A percentile compares a stretch with the other conserved stretches of the same genome.
phyloP scores from a whole-genome alignment of 176 grass and related monocot species.

The Bromus sterilis region DNA sequence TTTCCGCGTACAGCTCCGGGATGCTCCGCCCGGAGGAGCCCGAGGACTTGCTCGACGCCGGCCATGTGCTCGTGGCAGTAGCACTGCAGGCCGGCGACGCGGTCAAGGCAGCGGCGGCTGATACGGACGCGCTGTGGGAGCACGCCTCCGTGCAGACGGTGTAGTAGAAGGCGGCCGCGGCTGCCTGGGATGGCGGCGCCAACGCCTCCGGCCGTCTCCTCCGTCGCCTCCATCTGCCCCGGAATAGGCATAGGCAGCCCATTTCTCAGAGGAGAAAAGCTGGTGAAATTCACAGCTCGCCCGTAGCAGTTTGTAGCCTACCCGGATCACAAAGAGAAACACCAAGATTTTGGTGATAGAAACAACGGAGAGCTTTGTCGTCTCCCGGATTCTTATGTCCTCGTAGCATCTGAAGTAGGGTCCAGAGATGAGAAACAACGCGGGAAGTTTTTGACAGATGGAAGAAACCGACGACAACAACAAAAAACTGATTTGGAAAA shows the following conservation, averaged over 20 bases:
- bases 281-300: not conserved
- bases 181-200: not conserved
- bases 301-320: not conserved
- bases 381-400: not conserved
- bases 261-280: slow-evolving; percentile 30
- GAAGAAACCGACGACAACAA: not conserved
- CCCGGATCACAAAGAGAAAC: not conserved
- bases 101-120: not conserved
- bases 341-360: not conserved
- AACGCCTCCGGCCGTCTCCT: not conserved
- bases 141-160: not conserved
- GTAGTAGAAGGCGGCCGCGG: not conserved
- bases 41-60: slow-evolving; percentile 38
- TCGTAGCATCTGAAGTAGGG: not conserved
- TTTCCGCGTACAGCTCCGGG: slow-evolving; percentile 47
- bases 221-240: not conserved
- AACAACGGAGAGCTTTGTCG: not conserved
- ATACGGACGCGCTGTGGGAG: not conserved
- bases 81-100: not conserved
- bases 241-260: slow-evolving; percentile 26
- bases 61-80: slow-evolving; percentile 14
- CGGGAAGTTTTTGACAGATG: not conserved
- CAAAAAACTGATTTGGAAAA: not conserved
- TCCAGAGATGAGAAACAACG: not conserved
- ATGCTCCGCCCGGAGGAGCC: slow-evolving; percentile 40